A percentile compares a stretch with the other conserved stretches of the same genome.
These are phyloP conservation scores for Trypanosoma conorhini DNA, from an alignment of 208 protist genomes.

Conservation along the genomic window DNA sequence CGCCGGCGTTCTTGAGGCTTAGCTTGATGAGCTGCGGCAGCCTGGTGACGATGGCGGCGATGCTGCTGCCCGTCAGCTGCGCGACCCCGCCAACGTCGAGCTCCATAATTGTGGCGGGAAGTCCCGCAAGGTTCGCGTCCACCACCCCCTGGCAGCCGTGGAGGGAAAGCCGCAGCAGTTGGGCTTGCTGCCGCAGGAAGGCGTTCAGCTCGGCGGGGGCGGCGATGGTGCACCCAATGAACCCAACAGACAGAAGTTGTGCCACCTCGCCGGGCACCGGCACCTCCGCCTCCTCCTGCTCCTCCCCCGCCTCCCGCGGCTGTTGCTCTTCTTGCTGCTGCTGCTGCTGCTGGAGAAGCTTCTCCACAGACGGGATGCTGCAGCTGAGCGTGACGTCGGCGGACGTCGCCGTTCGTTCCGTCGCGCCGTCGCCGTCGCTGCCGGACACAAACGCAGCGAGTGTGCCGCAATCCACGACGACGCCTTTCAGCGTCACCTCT, in stretches of 20 bases:
- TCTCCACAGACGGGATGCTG: neutral
- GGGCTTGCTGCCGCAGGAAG: constrained; percentile 28
- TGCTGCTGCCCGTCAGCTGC: constrained; percentile 22
- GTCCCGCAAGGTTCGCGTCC: constrained; percentile 15
- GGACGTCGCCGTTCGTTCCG: neutral
- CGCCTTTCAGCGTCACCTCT: constrained; percentile 30
- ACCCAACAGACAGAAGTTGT: constrained; percentile 26
- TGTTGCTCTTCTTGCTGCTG: neutral
- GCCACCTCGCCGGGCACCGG: neutral
- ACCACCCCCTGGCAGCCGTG: constrained; percentile 30
- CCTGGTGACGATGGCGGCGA: constrained; percentile 15
- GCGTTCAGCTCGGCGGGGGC: constrained; percentile 16
- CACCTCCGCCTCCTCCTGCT: neutral
- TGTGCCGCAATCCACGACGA: constrained; percentile 31
- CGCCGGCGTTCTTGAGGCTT: constrained; percentile 33
- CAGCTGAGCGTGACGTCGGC: neutral
- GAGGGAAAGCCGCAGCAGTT: constrained; percentile 26
- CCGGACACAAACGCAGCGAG: constrained; percentile 21
- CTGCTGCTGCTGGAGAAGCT: neutral
- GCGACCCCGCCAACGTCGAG: constrained; percentile 31
- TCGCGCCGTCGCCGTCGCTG: neutral
- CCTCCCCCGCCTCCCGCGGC: neutral
- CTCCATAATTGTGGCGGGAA: constrained; percentile 28
- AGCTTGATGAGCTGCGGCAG: constrained; percentile 26
- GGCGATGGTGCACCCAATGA: constrained; percentile 29